These are phyloP conservation scores for Neolecta irregularis DNA, from an alignment of 1,139 yeast species.

Conservation along the genomic window DNA sequence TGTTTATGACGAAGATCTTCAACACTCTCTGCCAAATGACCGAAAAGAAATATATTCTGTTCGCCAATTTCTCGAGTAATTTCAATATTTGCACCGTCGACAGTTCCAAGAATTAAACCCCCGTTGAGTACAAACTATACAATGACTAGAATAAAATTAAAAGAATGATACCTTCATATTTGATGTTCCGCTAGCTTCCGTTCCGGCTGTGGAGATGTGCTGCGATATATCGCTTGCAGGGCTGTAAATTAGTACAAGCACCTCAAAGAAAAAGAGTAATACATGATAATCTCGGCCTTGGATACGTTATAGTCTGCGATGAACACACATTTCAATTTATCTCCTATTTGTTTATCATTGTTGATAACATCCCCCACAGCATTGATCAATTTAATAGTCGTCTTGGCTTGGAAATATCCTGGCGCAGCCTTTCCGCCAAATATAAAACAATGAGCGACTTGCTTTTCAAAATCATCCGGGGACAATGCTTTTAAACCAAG, in stretches of 20 bases:
- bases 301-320: constrained; percentile 88
- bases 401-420: constrained; percentile 88
- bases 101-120: constrained; percentile 87
- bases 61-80: constrained; percentile 88
- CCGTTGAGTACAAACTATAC: constrained; percentile 70
- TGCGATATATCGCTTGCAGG: constrained; percentile 87
- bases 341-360: constrained; percentile 57
- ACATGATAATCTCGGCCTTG: constrained; percentile 71
- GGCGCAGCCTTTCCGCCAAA: constrained; percentile 97
- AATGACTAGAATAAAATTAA: constrained; percentile 1
- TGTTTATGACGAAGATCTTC: constrained; percentile 72
- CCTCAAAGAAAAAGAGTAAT: neutral
- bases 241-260: neutral
- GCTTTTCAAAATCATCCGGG: constrained; percentile 50
- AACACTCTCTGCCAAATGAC: constrained; percentile 78
- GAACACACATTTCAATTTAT: constrained; percentile 69
- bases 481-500: constrained; percentile 56
- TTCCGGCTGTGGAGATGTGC: constrained; percentile 96
- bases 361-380: constrained; percentile 69
- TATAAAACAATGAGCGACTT: constrained; percentile 60
- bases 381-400: constrained; percentile 72
- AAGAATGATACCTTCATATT: constrained; percentile 53
- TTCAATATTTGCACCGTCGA: constrained; percentile 72
- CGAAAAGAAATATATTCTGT: constrained; percentile 81
- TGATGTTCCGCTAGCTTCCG: constrained; percentile 92